Conservation (phyloP, 208 protist species). For the Phytomonas sp. region DNA sequence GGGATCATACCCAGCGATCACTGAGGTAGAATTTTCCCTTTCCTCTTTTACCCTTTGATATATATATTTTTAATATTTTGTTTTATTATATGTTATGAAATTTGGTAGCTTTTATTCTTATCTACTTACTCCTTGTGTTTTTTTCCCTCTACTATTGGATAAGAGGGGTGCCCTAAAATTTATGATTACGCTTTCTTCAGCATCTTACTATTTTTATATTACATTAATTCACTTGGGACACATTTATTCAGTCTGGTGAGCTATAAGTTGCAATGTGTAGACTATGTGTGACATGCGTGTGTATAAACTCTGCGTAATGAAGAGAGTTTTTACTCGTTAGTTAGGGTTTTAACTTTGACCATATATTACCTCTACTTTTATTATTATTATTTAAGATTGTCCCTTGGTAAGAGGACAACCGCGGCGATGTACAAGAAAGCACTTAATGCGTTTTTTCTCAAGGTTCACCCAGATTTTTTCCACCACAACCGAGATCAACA, state of each 20-base stretch:
- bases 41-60: background rate
- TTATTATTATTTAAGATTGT: conserved; percentile 13
- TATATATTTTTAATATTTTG: background rate
- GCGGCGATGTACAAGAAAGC: conserved; percentile 85
- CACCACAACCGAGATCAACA: conserved; percentile 72
- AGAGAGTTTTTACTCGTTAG: background rate
- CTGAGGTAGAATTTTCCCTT: background rate
- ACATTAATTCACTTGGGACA: background rate
- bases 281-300: background rate
- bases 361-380: conserved; percentile 4
- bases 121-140: background rate
- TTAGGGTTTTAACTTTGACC: conserved; percentile 5
- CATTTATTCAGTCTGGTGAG: background rate
- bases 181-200: background rate
- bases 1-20: background rate
- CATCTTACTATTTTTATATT: background rate
- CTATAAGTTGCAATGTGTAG: background rate
- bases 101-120: background rate
- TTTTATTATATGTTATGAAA: background rate
- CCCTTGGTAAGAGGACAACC: background rate
- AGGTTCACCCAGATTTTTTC: conserved; percentile 91
- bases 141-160: background rate
- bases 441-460: conserved; percentile 86
- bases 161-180: background rate
- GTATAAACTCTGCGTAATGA: background rate